Evolutionary conservation across 192 early-diverging fungal species (phyloP), one percentile per base, ranked within the genome.

Genomic region (Neocallimastix lanati): DNA sequence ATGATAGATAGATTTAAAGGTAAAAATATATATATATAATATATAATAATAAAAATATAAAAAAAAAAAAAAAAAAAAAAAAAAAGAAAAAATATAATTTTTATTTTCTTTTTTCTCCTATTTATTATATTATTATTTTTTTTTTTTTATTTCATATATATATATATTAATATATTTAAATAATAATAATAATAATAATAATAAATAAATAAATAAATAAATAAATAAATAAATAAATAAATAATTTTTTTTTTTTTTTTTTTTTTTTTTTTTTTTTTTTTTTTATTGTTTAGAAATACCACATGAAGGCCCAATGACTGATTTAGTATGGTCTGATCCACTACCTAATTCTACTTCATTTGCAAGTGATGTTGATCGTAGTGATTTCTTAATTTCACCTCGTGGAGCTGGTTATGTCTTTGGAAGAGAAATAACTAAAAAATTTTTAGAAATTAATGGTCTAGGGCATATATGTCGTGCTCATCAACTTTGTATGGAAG

Each of bases 221-320:
- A n/a, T n/a, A n/a, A n/a, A n/a, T n/a, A n/a, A n/a, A n/a, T n/a
- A n/a, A n/a, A n/a, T n/a, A n/a, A n/a, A n/a, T n/a, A n/a, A n/a
- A n/a, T n/a, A n/a, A n/a, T n/a, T n/a, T n/a, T n/a, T n/a, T n/a
- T n/a, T n/a, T n/a, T n/a, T n/a, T n/a, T n/a, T n/a, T n/a, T n/a
- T n/a, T n/a, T n/a, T n/a, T n/a, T n/a, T n/a, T n/a, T n/a, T n/a
- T n/a, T n/a, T n/a, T n/a, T n/a, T n/a, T n/a, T n/a, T n/a, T n/a
- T n/a, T n/a, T n/a, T n/a, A n/a, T n/a, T n/a, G 21, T 50, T 12
- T 82, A 93, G 95, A 96, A 83, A 94, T 96, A 50, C 95, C 95
- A n/a, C 93, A 94, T 81, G 95, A 96, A 85, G 95, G 94, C 28
- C 88, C 94, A n/a, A 96, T 96, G 93, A 93, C 94, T 27, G 95